Evolutionary conservation across 805 yeast species (phyloP), one percentile per base, ranked within the genome.

Genomic region (Saturnispora kantuleensis): DNA sequence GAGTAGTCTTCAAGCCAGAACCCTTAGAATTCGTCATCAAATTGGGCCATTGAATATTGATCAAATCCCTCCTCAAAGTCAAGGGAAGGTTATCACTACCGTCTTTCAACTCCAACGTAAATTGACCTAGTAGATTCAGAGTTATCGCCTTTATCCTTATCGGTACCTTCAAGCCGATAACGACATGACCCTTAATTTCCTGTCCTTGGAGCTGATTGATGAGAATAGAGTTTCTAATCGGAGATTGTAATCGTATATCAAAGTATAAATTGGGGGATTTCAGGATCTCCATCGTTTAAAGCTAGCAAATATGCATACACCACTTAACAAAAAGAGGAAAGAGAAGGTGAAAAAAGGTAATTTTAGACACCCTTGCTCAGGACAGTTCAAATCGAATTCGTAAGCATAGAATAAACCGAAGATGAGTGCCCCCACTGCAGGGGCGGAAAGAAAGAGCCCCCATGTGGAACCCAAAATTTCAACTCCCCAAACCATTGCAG

Each of bases 371-470:
- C 44, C 37, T 13, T 33, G 10, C 11, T 28, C 26, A 5, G 45
- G 35, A 42, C 73, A 63, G 34, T 53, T 49, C 5, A 44, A 39
- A 51, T 85, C 93, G 52, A 74, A 79, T 15, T 76, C 61, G 18
- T 63, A 54, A 0, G 95, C 96, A 58, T 81, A 88, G 10, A 79
- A 51, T 41, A 84, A 55, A 5, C 95, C 89, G 54, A 74, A 84
- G 2, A 75, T 49, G 4, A 83, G 67, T 1, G 90, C 70, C 1
- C 96, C 95, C 2, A 85, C 50, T 0, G 96, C 96, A 1, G 96
- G 96, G 0, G 95, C 95, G 35, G 84, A 69, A 76, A 88, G 79
- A 57, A 86, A 83, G 30, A 83, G 67, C 2, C 96, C 96, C 86
- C 95, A 89, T 2, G 88, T 81, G 1, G 94, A 81, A 0, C 96